phyloP scores from a whole-genome alignment of 2,329 filamentous ascomycete species.

The Seiridium unicorne region DNA sequence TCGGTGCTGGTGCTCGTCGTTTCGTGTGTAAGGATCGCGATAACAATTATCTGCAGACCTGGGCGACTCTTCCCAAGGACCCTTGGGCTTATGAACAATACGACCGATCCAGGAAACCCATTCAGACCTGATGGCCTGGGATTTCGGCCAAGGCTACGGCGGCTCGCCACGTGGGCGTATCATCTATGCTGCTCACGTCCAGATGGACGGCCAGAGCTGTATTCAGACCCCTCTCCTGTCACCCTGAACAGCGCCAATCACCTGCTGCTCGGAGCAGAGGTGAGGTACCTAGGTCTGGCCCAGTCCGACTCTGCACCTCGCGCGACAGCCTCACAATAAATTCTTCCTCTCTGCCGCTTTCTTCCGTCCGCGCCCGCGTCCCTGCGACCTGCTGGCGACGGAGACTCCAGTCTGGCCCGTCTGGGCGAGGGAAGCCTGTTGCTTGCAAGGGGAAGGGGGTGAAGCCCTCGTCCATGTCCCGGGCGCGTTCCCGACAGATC shows the following conservation, averaged over 20 bases:
- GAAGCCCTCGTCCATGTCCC: not conserved
- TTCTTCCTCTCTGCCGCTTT: slow-evolving; percentile 3
- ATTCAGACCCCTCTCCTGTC: not conserved
- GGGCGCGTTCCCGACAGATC: not conserved
- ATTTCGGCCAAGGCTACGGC: slow-evolving; percentile 4
- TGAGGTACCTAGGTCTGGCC: slow-evolving; percentile 5
- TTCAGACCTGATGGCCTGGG: not conserved
- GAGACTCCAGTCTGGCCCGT: no score
- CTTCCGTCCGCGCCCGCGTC: not conserved
- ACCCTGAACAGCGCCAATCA: slow-evolving; percentile 5
- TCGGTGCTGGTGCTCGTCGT: not conserved
- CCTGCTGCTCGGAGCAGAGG: not conserved
- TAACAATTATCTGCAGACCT: not conserved
- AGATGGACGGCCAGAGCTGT: not conserved
- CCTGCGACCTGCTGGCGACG: not conserved
- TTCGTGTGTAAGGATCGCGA: not conserved
- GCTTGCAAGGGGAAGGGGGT: not conserved
- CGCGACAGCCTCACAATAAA: slow-evolving; percentile 8
- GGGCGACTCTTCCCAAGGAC: not conserved
- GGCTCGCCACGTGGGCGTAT: slow-evolving; percentile 9
- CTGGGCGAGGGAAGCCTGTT: no score
- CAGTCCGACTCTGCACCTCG: not conserved
- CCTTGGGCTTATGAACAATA: not conserved
- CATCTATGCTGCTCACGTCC: slow-evolving; percentile 4
- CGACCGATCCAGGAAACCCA: not conserved